Evolutionary conservation across 306 rosid species (phyloP).

Genomic region (Lagenaria siceraria): DNA sequence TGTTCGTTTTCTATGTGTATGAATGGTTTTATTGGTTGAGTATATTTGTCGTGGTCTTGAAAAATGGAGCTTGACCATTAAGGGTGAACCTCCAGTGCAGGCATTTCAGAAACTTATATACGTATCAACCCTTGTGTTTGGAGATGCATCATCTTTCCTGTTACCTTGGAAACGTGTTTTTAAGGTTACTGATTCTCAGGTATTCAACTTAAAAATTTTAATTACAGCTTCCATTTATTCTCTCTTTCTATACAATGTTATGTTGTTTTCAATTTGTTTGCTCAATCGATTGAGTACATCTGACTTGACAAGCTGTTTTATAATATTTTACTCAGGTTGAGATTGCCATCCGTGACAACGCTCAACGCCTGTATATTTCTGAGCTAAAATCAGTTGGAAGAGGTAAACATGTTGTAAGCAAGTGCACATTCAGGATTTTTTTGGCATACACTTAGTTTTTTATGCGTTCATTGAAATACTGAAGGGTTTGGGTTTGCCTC

Average conservation of each 20-base stretch:
- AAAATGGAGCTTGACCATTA: constrained; percentile 68
- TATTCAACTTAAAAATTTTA: constrained; percentile 8
- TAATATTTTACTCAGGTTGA: constrained; percentile 44
- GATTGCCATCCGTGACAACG: constrained; percentile 92
- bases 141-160: constrained; percentile 94
- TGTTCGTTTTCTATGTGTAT: constrained; percentile 4
- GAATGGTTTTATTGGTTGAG: background rate
- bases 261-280: background rate
- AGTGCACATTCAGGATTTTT: background rate
- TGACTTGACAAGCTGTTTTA: constrained; percentile 8
- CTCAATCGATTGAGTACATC: background rate
- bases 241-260: background rate
- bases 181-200: constrained; percentile 90
- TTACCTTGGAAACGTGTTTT: constrained; percentile 98
- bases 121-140: constrained; percentile 87
- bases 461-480: background rate
- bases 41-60: background rate
- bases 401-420: constrained; percentile 39
- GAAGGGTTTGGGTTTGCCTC: background rate
- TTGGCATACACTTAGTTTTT: background rate
- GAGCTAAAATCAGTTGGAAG: constrained; percentile 65
- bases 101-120: constrained; percentile 96
- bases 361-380: constrained; percentile 70
- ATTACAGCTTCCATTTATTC: background rate
- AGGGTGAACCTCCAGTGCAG: constrained; percentile 84